Percentiles rank a stretch among this genome's conserved stretches.
Evolutionary conservation across 2,329 filamentous ascomycete genomes (phyloP).

Genomic region (Colletotrichum simmondsii): DNA sequence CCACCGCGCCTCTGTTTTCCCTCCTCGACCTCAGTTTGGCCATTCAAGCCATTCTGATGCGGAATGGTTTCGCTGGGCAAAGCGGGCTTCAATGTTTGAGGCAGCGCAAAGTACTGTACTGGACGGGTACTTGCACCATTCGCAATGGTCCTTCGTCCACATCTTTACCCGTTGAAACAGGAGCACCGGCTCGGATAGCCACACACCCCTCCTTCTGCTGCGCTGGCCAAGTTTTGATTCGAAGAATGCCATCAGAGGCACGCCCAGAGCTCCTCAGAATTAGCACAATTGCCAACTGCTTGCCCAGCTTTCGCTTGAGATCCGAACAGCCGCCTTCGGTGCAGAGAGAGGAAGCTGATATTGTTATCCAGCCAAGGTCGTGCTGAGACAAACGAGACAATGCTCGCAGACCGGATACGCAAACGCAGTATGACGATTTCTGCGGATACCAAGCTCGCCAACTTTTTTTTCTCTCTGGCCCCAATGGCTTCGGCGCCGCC

Average conservation of each 20-base stretch:
- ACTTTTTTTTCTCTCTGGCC: neutral
- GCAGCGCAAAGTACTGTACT: neutral
- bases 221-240: neutral
- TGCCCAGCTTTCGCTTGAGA: conserved; percentile 9
- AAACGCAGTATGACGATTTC: conserved; percentile 3
- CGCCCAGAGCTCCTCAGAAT: conserved; percentile 26
- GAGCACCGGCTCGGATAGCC: conserved; percentile 16
- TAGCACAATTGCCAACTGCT: neutral
- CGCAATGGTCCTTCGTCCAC: neutral
- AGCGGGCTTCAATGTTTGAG: conserved; percentile 1
- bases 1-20: neutral
- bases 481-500: conserved; percentile 16
- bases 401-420: conserved; percentile 5
- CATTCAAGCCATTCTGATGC: conserved; percentile 6
- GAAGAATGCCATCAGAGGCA: neutral
- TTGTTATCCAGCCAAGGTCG: neutral
- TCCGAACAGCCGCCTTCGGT: conserved; percentile 5
- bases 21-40: neutral
- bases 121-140: conserved; percentile 2
- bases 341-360: neutral
- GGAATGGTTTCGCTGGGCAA: conserved; percentile 21
- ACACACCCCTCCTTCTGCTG: conserved; percentile 2
- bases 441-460: neutral
- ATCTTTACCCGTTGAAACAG: conserved; percentile 26
- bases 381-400: conserved; percentile 12